phyloP scores from a whole-genome alignment of 2,329 filamentous ascomycete genomes.

The Arthrobotrys sphaeroides region DNA sequence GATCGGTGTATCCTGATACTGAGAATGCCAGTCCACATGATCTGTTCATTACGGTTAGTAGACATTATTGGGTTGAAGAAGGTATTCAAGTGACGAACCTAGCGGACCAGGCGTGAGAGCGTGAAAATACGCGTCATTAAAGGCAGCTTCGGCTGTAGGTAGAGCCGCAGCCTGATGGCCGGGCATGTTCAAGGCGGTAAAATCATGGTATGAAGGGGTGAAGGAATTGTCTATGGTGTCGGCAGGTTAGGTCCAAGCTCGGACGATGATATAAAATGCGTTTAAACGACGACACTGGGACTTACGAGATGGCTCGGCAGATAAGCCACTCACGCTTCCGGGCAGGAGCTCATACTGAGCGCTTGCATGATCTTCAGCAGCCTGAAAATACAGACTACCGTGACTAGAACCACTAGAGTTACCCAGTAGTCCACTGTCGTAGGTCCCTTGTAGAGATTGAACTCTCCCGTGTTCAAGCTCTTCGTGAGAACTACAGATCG shows the following conservation, averaged over 20 bases:
- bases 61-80: background rate
- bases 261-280: background rate
- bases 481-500: conserved; percentile 28
- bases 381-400: conserved; percentile 9
- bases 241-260: background rate
- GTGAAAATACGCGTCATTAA: background rate
- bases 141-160: background rate
- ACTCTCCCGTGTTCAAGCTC: conserved; percentile 26
- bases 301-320: conserved; percentile 40
- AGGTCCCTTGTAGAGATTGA: conserved; percentile 12
- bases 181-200: background rate
- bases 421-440: conserved; percentile 26
- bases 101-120: background rate
- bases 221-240: background rate
- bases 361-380: conserved; percentile 33
- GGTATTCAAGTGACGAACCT: background rate
- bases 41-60: background rate
- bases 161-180: background rate
- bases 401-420: conserved; percentile 33
- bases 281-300: background rate
- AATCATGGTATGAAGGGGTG: background rate
- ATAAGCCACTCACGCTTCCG: conserved; percentile 6
- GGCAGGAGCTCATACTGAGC: conserved; percentile 11
- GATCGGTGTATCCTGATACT: background rate
- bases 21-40: background rate